phyloP scores from a whole-genome alignment of 805 yeast species.

The Ogataea corticis region DNA sequence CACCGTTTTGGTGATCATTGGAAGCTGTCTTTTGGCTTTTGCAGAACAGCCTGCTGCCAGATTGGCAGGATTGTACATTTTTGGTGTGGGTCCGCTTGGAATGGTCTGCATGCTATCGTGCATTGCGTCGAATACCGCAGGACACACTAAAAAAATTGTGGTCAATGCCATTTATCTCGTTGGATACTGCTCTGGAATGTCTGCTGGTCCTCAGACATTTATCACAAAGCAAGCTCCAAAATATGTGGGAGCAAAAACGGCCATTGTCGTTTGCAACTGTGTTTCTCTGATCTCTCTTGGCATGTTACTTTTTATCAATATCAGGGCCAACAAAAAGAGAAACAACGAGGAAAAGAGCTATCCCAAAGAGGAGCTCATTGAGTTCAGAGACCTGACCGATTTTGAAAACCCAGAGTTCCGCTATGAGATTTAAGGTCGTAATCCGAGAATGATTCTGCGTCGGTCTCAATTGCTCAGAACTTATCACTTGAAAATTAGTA shows the following conservation, averaged over 20 bases:
- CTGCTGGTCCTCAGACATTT: conserved; percentile 57
- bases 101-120: conserved; percentile 29
- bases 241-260: conserved; percentile 47
- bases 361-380: conserved; percentile 33
- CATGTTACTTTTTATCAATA: conserved; percentile 28
- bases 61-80: conserved; percentile 33
- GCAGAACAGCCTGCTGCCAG: conserved; percentile 19
- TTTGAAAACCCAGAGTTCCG: conserved; percentile 41
- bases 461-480: no score
- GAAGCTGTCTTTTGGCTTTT: conserved; percentile 34
- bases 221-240: conserved; percentile 45
- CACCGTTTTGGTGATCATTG: conserved; percentile 20
- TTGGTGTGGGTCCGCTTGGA: conserved; percentile 27
- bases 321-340: conserved; percentile 25
- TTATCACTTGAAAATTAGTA: no score
- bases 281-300: conserved; percentile 42
- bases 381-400: conserved; percentile 48
- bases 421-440: conserved; percentile 21
- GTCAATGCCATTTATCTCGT: conserved; percentile 35
- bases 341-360: conserved; percentile 18
- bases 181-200: conserved; percentile 47
- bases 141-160: conserved; percentile 53
- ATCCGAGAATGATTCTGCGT: no score
- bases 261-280: conserved; percentile 12
- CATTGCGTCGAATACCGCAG: conserved; percentile 41